These are phyloP conservation scores for Hemisphaericaspora nanyangensis DNA, from an alignment of 805 yeast genomes.

Conservation along the genomic window DNA sequence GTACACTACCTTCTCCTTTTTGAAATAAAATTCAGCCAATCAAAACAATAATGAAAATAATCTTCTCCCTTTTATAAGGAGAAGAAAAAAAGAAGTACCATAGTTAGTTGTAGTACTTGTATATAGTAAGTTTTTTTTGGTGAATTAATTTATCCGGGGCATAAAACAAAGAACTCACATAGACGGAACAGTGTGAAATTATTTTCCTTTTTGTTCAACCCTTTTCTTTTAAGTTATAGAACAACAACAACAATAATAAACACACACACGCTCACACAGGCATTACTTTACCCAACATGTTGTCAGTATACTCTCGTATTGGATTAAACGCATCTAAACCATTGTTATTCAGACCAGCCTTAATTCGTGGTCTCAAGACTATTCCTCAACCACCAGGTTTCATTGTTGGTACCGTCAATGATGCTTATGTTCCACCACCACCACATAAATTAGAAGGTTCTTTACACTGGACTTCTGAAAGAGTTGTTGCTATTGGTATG, in stretches of 20 bases:
- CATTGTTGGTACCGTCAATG: slow-evolving; percentile 69
- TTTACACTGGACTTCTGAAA: slow-evolving; percentile 71
- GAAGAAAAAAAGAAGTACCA: too few relatives aligned
- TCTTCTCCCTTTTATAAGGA: neutral
- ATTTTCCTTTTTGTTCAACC: too few relatives aligned
- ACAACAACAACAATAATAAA: too few relatives aligned
- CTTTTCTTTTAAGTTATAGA: too few relatives aligned
- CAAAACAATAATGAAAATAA: slow-evolving; percentile 3
- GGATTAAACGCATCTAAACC: slow-evolving; percentile 18
- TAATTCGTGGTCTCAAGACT: slow-evolving; percentile 39
- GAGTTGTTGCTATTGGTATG: slow-evolving; percentile 54
- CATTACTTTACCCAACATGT: slow-evolving; percentile 13
- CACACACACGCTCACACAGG: neutral
- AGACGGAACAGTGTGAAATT: too few relatives aligned
- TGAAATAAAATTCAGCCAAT: slow-evolving; percentile 4
- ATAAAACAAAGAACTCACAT: too few relatives aligned
- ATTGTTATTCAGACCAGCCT: slow-evolving; percentile 15
- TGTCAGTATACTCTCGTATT: slow-evolving; percentile 23
- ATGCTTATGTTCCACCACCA: slow-evolving; percentile 61
- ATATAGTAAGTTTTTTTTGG: too few relatives aligned
- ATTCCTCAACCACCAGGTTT: slow-evolving; percentile 71
- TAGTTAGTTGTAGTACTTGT: too few relatives aligned
- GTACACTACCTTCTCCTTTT: neutral
- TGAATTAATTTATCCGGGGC: too few relatives aligned
- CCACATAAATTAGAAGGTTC: slow-evolving; percentile 61